Evolutionary conservation across 1,139 yeast species (phyloP), one percentile per base, ranked within the genome.

Genomic region (Chernovozyma sophiae-reginae): DNA sequence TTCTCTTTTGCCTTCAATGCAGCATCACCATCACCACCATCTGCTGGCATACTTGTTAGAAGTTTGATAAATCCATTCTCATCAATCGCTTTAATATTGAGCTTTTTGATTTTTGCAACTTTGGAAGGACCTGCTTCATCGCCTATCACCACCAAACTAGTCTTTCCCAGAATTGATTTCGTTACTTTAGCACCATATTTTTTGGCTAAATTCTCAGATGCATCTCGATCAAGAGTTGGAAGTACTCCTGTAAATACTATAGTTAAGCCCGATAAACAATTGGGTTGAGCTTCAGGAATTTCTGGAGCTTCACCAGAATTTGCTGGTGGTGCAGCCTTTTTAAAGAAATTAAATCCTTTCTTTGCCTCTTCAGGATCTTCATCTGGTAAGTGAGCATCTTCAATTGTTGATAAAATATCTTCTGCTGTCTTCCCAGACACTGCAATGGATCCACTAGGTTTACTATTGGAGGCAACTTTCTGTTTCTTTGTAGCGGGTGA

Each of bases 111-210:
- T 52, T 83, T 86, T 48, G 79, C 78, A 34, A 92, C 79, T 59
- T 92, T 92, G n/a, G 89, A 80, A 1, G 98, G 97, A 0, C 99
- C 99, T 1, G 98, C 98, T 48, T 92, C 97, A 35, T 77, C 87
- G 5, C 99, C 99, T 23, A 94, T 70, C 2, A 92, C 97, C 4
- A 92, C 96, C 33, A 89, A 70, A 26, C 87, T 78, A 0, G 98
- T 94, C 52, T 83, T 86, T 16, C 87, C 80, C 37, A 94, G 85
- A 23, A 92, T 84, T 0, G 96, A 77, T 45, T 86, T 79, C 2
- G 96, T 86, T 11, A 90, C 96, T 51, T 82, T 82, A n/a, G 96
- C 99, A 13, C 98, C 98, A 51, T 90, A 89, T 44, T 74, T 72
- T 51, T 86, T 81, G 4, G 96, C 96, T 19, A 86, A 56, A 24